Percentiles rank a stretch among this genome's conserved stretches.
These are phyloP conservation scores for Tulasnella calospora DNA, from an alignment of 768 basidiomycete species.

Conservation along the genomic window DNA sequence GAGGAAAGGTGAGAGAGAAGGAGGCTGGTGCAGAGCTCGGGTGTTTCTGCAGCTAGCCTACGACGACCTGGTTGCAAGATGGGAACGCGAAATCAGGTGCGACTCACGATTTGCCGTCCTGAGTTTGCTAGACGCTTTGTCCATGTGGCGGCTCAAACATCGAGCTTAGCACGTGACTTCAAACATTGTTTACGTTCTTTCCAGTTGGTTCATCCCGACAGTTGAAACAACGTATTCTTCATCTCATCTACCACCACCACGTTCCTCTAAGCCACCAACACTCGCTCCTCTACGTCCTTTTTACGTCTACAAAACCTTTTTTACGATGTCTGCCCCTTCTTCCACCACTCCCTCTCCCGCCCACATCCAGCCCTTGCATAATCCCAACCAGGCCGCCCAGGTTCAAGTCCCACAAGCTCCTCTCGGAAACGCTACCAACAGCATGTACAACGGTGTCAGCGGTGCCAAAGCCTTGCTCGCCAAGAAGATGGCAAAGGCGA, in stretches of 20 bases:
- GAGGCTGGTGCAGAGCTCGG: neutral
- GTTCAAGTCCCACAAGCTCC: conserved; percentile 76
- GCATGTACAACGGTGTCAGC: conserved; percentile 52
- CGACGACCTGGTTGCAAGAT: neutral
- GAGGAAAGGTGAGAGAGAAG: neutral
- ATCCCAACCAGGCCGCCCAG: conserved; percentile 73
- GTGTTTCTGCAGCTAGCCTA: too few species aligned
- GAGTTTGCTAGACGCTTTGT: neutral
- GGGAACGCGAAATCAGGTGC: neutral
- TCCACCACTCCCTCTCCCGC: conserved; percentile 22
- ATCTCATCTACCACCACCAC: conserved; percentile 19
- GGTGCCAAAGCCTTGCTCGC: conserved; percentile 73
- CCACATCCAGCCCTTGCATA: conserved; percentile 76
- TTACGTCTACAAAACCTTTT: conserved; percentile 6
- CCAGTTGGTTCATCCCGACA: conserved; percentile 5
- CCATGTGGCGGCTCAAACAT: conserved; percentile 13
- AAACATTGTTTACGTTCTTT: conserved; percentile 1
- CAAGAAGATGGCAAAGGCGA: conserved; percentile 86
- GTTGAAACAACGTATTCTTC: conserved; percentile 6
- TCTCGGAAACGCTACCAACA: conserved; percentile 59
- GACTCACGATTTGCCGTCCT: conserved; percentile 1
- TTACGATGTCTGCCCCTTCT: conserved; percentile 9
- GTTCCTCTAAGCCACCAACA: neutral
- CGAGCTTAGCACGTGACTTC: neutral
- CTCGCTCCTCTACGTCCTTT: conserved; percentile 13